Evolutionary conservation across 257 asterid species (phyloP).

Genomic region (Solanum piurae): DNA sequence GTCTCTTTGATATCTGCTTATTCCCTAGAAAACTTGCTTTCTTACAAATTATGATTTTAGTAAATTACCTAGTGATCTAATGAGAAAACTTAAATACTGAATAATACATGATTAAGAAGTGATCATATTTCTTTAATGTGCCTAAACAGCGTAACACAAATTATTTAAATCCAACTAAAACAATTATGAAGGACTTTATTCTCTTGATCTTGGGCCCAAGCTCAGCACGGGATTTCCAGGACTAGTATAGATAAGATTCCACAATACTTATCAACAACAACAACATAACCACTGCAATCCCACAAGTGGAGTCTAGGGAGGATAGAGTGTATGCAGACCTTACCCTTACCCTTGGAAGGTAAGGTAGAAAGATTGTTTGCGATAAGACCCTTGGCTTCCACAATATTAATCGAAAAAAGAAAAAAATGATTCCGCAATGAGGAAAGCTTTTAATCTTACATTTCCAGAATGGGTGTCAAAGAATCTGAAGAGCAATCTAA

Average conservation of each 20-base stretch:
- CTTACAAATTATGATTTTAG: not conserved
- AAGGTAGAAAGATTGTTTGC: not conserved
- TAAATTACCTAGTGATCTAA: not conserved
- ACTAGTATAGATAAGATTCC: not conserved
- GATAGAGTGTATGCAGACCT: not conserved
- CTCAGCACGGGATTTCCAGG: not conserved
- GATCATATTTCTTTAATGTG: not conserved
- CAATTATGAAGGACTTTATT: not conserved
- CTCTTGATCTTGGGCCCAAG: not conserved
- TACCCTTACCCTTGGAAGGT: not conserved
- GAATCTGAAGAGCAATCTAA: constrained; percentile 89
- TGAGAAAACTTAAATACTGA: not conserved
- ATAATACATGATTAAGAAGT: not conserved
- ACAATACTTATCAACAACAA: not conserved
- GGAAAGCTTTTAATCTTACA: constrained; percentile 35
- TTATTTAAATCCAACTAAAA: not conserved
- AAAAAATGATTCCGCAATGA: not conserved
- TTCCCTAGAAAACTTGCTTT: not conserved
- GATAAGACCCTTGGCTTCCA: not conserved
- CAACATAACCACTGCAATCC: not conserved
- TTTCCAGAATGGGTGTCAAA: constrained; percentile 73
- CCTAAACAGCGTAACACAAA: not conserved
- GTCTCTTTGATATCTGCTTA: not conserved
- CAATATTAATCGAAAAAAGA: not conserved
- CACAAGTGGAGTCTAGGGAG: not conserved